Evolutionary conservation across 805 yeast genomes (phyloP).

Genomic region (Yamadazyma paraphyllophila): DNA sequence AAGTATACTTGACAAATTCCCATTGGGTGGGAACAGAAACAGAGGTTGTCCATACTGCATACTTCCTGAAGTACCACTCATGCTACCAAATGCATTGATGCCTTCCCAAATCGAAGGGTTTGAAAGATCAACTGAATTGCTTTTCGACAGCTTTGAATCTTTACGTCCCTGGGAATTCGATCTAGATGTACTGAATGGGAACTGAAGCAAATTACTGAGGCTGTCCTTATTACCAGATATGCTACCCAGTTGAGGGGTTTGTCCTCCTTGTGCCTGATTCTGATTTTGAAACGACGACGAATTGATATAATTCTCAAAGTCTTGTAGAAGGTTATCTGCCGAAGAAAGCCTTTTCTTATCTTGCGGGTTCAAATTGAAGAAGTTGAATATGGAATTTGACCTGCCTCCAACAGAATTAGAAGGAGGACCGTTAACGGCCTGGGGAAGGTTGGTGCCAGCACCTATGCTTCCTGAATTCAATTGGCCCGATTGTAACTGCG

Average conservation of each 20-base stretch:
- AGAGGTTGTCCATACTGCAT: slow-evolving; percentile 14
- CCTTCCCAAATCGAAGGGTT: slow-evolving; percentile 24
- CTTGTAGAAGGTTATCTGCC: slow-evolving; percentile 26
- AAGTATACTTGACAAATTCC: slow-evolving; percentile 30
- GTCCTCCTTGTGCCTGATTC: neutral
- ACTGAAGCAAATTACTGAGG: slow-evolving; percentile 24
- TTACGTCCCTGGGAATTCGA: slow-evolving; percentile 17
- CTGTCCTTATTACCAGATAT: slow-evolving; percentile 24
- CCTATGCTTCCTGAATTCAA: neutral
- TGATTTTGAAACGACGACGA: slow-evolving; percentile 1
- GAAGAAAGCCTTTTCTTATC: slow-evolving; percentile 25
- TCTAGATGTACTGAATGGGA: slow-evolving; percentile 11
- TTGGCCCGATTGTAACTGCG: no score
- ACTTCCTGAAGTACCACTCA: slow-evolving; percentile 13
- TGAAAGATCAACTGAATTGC: slow-evolving; percentile 27
- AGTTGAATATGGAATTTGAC: slow-evolving; percentile 38
- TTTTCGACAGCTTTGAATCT: slow-evolving; percentile 22
- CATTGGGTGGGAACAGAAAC: slow-evolving; percentile 18
- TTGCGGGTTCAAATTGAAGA: slow-evolving; percentile 19
- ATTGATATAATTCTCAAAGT: slow-evolving; percentile 30
- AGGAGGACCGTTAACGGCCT: neutral
- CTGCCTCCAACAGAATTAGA: slow-evolving; percentile 11
- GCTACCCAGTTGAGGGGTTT: neutral
- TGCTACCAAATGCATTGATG: slow-evolving; percentile 14
- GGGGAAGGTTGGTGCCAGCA: neutral